Conservation (phyloP, 2,329 filamentous ascomycete genomes). For the Purpureocillium lavendulum region DNA sequence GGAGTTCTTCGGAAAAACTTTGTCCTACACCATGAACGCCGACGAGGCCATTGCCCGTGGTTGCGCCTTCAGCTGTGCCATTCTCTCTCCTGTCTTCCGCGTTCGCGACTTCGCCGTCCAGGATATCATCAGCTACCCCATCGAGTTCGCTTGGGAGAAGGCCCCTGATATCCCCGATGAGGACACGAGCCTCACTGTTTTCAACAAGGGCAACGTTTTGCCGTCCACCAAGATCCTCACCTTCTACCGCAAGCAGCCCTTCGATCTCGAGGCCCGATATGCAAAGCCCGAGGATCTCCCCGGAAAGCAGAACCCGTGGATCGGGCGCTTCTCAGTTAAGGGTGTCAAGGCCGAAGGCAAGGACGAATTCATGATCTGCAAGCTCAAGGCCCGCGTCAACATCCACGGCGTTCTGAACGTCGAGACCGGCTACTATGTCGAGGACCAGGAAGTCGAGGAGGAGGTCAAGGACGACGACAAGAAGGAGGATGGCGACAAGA, state of each 20-base stretch:
- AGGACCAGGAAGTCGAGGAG: constrained; percentile 96
- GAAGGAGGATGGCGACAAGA: constrained; percentile 56
- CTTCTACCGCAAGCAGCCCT: constrained; percentile 97
- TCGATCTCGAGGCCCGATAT: constrained; percentile 93
- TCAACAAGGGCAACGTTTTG: constrained; percentile 94
- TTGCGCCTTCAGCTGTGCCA: constrained; percentile 95
- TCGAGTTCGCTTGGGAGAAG: constrained; percentile 99
- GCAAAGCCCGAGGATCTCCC: constrained; percentile 79
- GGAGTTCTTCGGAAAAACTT: constrained; percentile 81
- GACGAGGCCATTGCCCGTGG: constrained; percentile 95
- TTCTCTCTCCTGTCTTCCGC: constrained; percentile 94
- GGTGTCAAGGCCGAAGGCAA: constrained; percentile 88
- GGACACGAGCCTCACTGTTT: constrained; percentile 93
- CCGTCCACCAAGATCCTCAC: constrained; percentile 98
- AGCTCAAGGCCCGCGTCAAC: constrained; percentile 95
- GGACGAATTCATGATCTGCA: constrained; percentile 99
- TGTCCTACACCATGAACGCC: constrained; percentile 96
- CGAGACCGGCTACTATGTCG: constrained; percentile 94
- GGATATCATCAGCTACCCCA: constrained; percentile 96
- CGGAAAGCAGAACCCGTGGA: constrained; percentile 88
- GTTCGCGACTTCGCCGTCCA: constrained; percentile 97
- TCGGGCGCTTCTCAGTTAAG: constrained; percentile 96
- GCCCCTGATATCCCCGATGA: constrained; percentile 96
- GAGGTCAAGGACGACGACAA: constrained; percentile 72
- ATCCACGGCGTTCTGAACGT: constrained; percentile 94